Evolutionary conservation across 169 alveolate genomes (phyloP).

Genomic region (Eimeria sp.): DNA sequence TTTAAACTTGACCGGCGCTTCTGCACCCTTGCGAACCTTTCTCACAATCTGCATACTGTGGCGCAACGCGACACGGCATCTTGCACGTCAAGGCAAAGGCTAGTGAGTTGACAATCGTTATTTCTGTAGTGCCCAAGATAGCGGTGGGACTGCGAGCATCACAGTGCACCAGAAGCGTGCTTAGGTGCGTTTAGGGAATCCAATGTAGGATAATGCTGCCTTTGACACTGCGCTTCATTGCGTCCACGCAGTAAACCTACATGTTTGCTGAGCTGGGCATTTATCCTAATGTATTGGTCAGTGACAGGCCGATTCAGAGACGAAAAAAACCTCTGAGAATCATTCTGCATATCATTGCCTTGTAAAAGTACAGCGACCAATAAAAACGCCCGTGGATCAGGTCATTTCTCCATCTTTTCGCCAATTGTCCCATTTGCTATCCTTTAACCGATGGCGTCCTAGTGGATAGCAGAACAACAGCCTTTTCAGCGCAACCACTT

Average conservation of each 20-base stretch:
- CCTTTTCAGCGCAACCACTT: background rate
- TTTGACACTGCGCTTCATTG: no score
- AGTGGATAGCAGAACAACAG: background rate
- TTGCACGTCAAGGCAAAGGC: no score
- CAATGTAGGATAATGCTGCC: no score
- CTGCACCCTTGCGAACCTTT: background rate
- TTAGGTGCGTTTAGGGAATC: no score
- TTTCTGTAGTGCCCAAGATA: no score
- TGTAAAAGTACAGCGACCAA: background rate
- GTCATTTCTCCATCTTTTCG: background rate
- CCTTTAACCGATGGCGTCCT: background rate
- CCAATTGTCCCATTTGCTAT: background rate
- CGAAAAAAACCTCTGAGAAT: background rate
- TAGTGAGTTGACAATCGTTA: no score
- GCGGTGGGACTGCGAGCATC: no score
- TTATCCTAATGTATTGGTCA: no score
- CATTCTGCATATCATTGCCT: background rate
- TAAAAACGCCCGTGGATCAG: background rate
- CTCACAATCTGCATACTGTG: background rate
- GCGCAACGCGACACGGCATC: background rate
- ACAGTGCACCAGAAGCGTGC: no score
- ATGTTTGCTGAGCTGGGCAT: no score
- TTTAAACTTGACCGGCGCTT: background rate
- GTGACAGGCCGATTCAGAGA: no score
- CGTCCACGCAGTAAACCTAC: no score